A percentile compares a stretch with the other conserved stretches of the same genome.
phyloP scores from a whole-genome alignment of 202 grass and related monocot genomes.

The Setaria viridis region DNA sequence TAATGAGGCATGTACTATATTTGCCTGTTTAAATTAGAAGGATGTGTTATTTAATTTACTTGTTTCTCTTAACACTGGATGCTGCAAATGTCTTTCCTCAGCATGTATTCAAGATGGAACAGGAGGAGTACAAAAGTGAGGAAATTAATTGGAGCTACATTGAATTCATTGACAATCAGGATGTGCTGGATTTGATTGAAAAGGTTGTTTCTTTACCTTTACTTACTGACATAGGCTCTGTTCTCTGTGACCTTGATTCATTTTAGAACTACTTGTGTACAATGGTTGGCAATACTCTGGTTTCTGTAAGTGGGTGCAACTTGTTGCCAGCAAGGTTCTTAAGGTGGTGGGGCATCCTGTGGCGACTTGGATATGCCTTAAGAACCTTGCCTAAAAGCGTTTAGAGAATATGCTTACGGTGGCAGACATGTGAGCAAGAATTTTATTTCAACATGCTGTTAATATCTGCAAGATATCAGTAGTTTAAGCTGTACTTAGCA shows the following conservation, averaged over 20 bases:
- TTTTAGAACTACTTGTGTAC: constrained; percentile 30
- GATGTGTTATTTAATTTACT: constrained; percentile 25
- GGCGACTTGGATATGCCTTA: background rate
- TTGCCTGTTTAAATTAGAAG: constrained; percentile 13
- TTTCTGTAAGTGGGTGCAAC: background rate
- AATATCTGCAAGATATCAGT: constrained; percentile 27
- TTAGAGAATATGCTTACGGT: constrained; percentile 14
- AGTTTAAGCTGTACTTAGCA: constrained; percentile 9
- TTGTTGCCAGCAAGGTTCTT: constrained; percentile 1
- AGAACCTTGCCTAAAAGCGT: background rate
- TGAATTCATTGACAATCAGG: constrained; percentile 99
- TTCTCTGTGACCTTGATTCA: constrained; percentile 17
- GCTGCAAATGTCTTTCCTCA: constrained; percentile 51
- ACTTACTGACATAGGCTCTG: constrained; percentile 9
- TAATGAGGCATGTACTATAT: constrained; percentile 70
- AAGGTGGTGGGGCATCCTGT: background rate
- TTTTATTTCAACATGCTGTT: constrained; percentile 23
- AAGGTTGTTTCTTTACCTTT: constrained; percentile 67
- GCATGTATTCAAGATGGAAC: constrained; percentile 99
- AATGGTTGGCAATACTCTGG: constrained; percentile 1
- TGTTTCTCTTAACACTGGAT: constrained; percentile 43
- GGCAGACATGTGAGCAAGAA: background rate
- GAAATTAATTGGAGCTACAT: constrained; percentile 99
- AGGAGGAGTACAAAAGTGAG: constrained; percentile 97
- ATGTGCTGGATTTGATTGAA: constrained; percentile 99